Base-by-base conservation (phyloP, 805 yeast species). In the Monosporozyma solicola region DNA sequence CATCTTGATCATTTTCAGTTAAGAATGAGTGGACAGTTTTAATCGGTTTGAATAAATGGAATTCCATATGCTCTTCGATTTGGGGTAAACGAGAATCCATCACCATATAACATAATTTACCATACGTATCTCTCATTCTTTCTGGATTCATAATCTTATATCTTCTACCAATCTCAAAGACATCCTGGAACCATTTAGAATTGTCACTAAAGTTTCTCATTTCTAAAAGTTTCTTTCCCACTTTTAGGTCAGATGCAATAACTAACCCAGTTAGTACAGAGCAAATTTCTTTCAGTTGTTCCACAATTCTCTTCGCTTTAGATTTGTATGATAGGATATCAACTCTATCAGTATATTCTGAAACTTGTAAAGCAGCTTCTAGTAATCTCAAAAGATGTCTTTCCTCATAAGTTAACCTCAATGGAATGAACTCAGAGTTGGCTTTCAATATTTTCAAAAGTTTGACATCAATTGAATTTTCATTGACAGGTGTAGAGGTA, bases 111-210 rank as follows among this genome's bases (percentile, higher is more conserved):
- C 87, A 83, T 53, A 87, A 71, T 61, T 86, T 85, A 47, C 95
- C 95, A 65, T 82, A 87, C 4, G 82, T 82, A 61, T 83, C 87
- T 56, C 90, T 76, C 87, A 87, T 83, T 60, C 80, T 76, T 59
- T 86, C 90, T 0, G 95, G 95, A 61, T 86, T 86, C 90, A 86
- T 83, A 60, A 87, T 82, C 64, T 86, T 86, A 70, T 86, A 86
- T 46, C 94, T 74, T 60, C 94, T 74, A 25, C 94, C 94, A 55
- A 86, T 80, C 68, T 86, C 94, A 65, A 86, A 86, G 7, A 86
- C 72, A 44, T 68, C 70, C 62, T 85, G 76, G 65, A 81, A 86
- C 90, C 91, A 87, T 35, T 78, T 80, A 3, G 85, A 83, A 64
- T 85, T 84, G 54, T 82, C 83, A 46, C 77, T 74, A 59, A 85